Evolutionary conservation across 768 basidiomycete species (phyloP).

Genomic region (Dioszegia crocea): DNA sequence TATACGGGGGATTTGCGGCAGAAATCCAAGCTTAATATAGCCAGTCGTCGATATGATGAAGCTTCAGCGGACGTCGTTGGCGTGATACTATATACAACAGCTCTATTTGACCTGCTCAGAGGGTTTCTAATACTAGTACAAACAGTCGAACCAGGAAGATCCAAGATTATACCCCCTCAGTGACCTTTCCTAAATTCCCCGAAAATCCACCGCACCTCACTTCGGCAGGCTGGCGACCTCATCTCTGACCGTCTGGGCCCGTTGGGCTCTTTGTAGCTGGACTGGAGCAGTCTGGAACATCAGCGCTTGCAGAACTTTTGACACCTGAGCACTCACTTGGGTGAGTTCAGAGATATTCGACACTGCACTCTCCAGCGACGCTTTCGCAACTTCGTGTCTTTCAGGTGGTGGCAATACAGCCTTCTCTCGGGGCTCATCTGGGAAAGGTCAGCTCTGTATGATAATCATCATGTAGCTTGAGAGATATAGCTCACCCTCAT

Average conservation of each 20-base stretch:
- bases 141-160: too few relatives aligned
- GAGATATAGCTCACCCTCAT: constrained; percentile 13
- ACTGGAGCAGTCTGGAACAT: constrained; percentile 27
- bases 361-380: constrained; percentile 28
- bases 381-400: constrained; percentile 33
- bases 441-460: too few relatives aligned
- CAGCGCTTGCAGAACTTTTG: not conserved
- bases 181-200: not conserved
- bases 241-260: constrained; percentile 37
- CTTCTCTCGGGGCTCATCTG: constrained; percentile 2
- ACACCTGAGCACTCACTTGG: constrained; percentile 13
- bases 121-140: too few relatives aligned
- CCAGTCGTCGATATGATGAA: too few relatives aligned
- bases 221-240: constrained; percentile 28
- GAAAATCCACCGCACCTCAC: not conserved
- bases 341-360: constrained; percentile 32
- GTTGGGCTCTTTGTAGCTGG: constrained; percentile 31
- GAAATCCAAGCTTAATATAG: too few relatives aligned
- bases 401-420: constrained; percentile 22
- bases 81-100: too few relatives aligned
- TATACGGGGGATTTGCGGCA: too few relatives aligned
- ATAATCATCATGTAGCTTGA: not conserved
- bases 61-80: too few relatives aligned
- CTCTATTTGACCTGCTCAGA: too few relatives aligned
- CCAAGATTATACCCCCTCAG: too few relatives aligned